These are phyloP conservation scores for Phyllosticta paracitricarpa DNA, from an alignment of 2,329 filamentous ascomycete genomes.

Conservation along the genomic window DNA sequence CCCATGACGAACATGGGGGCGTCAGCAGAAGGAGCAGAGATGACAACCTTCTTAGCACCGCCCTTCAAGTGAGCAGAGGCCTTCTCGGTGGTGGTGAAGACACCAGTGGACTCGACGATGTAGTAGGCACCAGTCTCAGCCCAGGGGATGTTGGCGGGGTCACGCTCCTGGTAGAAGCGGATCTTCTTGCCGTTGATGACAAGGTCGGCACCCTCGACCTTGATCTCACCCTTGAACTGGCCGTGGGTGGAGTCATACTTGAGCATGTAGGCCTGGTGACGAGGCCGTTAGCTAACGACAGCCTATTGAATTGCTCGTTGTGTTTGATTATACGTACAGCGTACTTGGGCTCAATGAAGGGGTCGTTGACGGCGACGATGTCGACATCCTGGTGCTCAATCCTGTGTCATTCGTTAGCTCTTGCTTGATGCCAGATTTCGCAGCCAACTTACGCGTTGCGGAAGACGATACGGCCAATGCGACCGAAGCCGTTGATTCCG, in stretches of 20 bases:
- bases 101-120: slow-evolving; percentile 95
- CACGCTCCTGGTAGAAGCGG: slow-evolving; percentile 88
- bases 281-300: slow-evolving; percentile 21
- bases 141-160: slow-evolving; percentile 89
- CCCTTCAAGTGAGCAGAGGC: slow-evolving; percentile 88
- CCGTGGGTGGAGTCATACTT: slow-evolving; percentile 99
- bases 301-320: background rate
- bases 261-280: slow-evolving; percentile 86
- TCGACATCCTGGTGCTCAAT: slow-evolving; percentile 82
- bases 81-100: slow-evolving; percentile 98
- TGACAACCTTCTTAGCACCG: slow-evolving; percentile 86
- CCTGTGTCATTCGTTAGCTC: slow-evolving; percentile 29
- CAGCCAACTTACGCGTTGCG: slow-evolving; percentile 68
- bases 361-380: slow-evolving; percentile 96
- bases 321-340: slow-evolving; percentile 58
- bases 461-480: slow-evolving; percentile 98
- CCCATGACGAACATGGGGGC: slow-evolving; percentile 99
- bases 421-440: slow-evolving; percentile 2
- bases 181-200: slow-evolving; percentile 89
- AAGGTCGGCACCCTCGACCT: slow-evolving; percentile 62
- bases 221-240: slow-evolving; percentile 84
- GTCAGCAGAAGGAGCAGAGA: slow-evolving; percentile 86
- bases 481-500: slow-evolving; percentile 99
- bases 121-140: slow-evolving; percentile 77
- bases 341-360: slow-evolving; percentile 97